Conservation (phyloP, 192 early-diverging fungal genomes). For the Jimgerdemannia lactiflua region DNA sequence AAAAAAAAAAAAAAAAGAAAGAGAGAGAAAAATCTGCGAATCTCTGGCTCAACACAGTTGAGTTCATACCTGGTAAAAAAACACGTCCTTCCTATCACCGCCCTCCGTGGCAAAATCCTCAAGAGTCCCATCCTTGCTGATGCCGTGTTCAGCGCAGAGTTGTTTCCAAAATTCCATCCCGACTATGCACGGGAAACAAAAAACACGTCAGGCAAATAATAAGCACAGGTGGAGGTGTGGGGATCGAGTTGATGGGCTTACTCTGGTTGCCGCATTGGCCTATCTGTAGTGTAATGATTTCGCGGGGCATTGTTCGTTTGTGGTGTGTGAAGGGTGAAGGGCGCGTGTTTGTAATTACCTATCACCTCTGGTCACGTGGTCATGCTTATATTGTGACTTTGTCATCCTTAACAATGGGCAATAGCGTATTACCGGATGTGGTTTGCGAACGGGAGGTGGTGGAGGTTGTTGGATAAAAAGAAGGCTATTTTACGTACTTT, state of each 20-base stretch:
- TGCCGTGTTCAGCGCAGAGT: constrained; percentile 95
- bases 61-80: constrained; percentile 89
- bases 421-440: too few relatives aligned
- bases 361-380: too few relatives aligned
- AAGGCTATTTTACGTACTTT: too few relatives aligned
- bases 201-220: background rate
- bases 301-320: constrained; percentile 64
- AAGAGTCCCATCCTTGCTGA: constrained; percentile 89
- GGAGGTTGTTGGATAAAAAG: too few relatives aligned
- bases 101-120: constrained; percentile 89
- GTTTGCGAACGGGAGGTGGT: too few relatives aligned
- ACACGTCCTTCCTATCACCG: constrained; percentile 95
- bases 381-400: too few relatives aligned
- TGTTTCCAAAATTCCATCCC: constrained; percentile 94
- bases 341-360: too few relatives aligned
- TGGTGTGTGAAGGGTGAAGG: too few relatives aligned
- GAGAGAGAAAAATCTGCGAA: background rate
- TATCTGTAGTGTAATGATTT: constrained; percentile 95
- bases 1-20: constrained; percentile 6
- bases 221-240: too few relatives aligned
- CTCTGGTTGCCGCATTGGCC: constrained; percentile 99
- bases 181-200: constrained; percentile 49
- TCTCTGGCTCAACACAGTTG: background rate
- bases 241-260: constrained; percentile 32
- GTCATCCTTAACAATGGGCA: too few relatives aligned